A percentile compares a stretch with the other conserved stretches of the same genome.
These are phyloP conservation scores for Zymoseptoria tritici DNA, from an alignment of 2,329 filamentous ascomycete genomes.

Conservation along the genomic window DNA sequence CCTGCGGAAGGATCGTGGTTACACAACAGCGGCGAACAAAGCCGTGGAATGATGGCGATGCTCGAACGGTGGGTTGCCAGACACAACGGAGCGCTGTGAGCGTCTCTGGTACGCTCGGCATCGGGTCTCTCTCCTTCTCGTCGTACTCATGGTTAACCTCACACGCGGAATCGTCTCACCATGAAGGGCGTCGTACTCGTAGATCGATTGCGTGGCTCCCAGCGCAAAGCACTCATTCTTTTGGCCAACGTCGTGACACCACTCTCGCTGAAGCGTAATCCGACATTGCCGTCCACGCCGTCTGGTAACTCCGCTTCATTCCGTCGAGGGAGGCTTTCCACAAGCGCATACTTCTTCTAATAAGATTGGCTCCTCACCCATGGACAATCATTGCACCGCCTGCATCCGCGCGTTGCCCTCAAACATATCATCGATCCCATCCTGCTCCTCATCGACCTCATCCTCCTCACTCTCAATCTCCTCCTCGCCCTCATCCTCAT, in stretches of 20 bases:
- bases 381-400: conserved; percentile 8
- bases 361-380: not conserved
- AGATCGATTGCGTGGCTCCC: too few species aligned
- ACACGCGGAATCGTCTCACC: too few species aligned
- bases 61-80: too few species aligned
- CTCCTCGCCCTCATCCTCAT: conserved; percentile 53
- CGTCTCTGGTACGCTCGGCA: too few species aligned
- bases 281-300: not conserved
- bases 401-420: conserved; percentile 23
- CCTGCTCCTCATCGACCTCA: conserved; percentile 53
- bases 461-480: conserved; percentile 52
- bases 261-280: too few species aligned
- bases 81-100: too few species aligned
- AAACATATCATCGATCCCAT: conserved; percentile 43
- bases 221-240: too few species aligned
- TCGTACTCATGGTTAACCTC: too few species aligned
- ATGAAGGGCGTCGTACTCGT: too few species aligned
- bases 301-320: not conserved
- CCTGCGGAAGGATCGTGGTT: not conserved
- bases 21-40: not conserved
- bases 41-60: not conserved
- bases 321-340: not conserved
- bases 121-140: too few species aligned
- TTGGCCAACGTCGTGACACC: too few species aligned
- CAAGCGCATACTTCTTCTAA: not conserved